Evolutionary conservation across 2,329 filamentous ascomycete species (phyloP).

Genomic region (Scleromitrula shiraiana): DNA sequence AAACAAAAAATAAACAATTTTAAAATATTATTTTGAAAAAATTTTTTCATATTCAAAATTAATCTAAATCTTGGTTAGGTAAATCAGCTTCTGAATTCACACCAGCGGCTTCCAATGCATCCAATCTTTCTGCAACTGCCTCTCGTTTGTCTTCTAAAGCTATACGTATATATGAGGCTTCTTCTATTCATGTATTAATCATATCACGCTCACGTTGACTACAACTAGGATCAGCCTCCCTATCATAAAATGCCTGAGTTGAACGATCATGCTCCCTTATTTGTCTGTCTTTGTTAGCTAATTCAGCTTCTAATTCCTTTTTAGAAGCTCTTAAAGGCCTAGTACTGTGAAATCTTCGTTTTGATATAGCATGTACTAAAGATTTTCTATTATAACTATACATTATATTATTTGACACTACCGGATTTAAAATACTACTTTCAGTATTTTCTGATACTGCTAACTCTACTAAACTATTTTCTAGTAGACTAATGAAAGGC

Average conservation of each 20-base stretch:
- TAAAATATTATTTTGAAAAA: not conserved
- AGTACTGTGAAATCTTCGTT: not conserved
- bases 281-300: not conserved
- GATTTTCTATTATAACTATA: not conserved
- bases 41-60: not conserved
- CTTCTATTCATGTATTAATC: not conserved
- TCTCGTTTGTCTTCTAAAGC: not conserved
- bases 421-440: no score
- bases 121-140: not conserved
- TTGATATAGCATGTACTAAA: not conserved
- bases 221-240: not conserved
- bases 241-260: not conserved
- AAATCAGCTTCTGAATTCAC: not conserved
- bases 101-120: not conserved
- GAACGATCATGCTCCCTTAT: not conserved
- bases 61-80: not conserved
- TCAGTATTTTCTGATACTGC: not conserved
- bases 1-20: not conserved
- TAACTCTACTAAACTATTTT: slow-evolving; percentile 18
- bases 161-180: not conserved
- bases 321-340: not conserved
- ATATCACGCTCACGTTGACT: not conserved
- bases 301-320: not conserved
- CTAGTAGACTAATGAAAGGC: slow-evolving; percentile 14
- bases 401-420: not conserved